These are phyloP conservation scores for Canavalia gladiata DNA, from an alignment of 306 rosid genomes.

Conservation along the genomic window DNA sequence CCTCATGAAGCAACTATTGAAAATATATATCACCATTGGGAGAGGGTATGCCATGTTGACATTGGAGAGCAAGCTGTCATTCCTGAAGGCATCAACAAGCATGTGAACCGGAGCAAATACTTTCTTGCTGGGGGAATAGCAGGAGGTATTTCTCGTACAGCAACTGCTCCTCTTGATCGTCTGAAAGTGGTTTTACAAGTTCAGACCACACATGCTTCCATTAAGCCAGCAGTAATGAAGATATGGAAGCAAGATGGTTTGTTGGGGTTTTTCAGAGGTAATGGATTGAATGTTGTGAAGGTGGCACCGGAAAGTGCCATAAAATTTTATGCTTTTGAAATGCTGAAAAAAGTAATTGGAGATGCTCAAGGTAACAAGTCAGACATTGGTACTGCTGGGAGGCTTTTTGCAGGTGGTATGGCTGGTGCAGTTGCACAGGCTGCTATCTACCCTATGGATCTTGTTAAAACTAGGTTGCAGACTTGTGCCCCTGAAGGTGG, in stretches of 20 bases:
- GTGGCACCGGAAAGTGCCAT: constrained; percentile 68
- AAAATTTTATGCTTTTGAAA: constrained; percentile 64
- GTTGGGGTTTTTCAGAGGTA: constrained; percentile 68
- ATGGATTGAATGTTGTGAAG: constrained; percentile 68
- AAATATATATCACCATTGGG: constrained; percentile 67
- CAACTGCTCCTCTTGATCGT: constrained; percentile 72
- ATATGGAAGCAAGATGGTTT: constrained; percentile 65
- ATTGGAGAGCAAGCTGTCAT: constrained; percentile 68
- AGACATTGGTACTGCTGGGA: constrained; percentile 58
- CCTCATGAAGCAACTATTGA: constrained; percentile 70
- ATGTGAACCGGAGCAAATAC: constrained; percentile 57
- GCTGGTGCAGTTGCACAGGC: constrained; percentile 68
- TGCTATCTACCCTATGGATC: constrained; percentile 63
- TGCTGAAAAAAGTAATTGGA: constrained; percentile 58
- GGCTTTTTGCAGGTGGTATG: constrained; percentile 66
- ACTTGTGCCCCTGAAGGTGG: constrained; percentile 63
- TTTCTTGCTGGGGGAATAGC: constrained; percentile 67
- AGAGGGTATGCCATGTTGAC: constrained; percentile 65
- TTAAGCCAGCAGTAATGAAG: constrained; percentile 62
- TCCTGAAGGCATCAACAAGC: constrained; percentile 71
- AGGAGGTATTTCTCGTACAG: constrained; percentile 69
- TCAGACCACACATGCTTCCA: constrained; percentile 60
- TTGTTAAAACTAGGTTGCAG: constrained; percentile 65
- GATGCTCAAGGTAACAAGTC: constrained; percentile 44
- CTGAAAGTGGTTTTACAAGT: constrained; percentile 63